phyloP scores from a whole-genome alignment of 495 filamentous ascomycete species.

The Podospora appendiculata region DNA sequence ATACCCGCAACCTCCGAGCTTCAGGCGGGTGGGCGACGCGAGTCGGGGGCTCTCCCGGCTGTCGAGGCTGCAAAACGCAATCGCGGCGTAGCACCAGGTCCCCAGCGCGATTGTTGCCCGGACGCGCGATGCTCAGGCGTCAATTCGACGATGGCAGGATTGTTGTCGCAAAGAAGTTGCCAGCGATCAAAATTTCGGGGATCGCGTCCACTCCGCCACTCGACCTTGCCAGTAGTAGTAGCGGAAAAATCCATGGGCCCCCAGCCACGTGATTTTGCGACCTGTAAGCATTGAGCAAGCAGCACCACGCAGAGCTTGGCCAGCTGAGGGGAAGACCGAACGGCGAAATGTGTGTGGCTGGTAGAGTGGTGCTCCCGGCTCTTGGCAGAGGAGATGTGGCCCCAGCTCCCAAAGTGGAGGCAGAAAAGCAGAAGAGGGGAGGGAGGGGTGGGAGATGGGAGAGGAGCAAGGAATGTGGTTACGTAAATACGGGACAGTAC shows the following conservation, averaged over 20 bases:
- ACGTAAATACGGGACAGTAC: too few relatives aligned
- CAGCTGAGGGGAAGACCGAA: neutral
- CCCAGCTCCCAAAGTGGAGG: neutral
- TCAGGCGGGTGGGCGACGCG: neutral
- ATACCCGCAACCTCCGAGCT: too few relatives aligned
- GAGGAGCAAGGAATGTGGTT: too few relatives aligned
- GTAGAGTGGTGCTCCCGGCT: neutral
- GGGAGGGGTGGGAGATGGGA: neutral
- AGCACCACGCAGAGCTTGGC: neutral
- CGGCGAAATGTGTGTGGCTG: neutral
- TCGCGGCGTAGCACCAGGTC: slow-evolving; percentile 1
- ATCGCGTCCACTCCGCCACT: slow-evolving; percentile 14
- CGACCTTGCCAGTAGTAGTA: neutral
- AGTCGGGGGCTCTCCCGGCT: neutral
- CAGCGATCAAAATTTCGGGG: slow-evolving; percentile 18
- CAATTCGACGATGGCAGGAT: slow-evolving; percentile 26
- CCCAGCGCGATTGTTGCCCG: slow-evolving; percentile 3
- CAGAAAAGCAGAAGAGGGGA: neutral
- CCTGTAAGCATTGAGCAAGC: neutral
- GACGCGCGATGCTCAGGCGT: slow-evolving; percentile 14
- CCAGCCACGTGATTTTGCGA: slow-evolving; percentile 22
- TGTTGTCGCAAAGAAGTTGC: slow-evolving; percentile 22
- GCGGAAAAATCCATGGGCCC: slow-evolving; percentile 2
- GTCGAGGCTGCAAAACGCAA: slow-evolving; percentile 3
- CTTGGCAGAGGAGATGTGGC: neutral